Evolutionary conservation across 108 stramenopile genomes (phyloP).

Genomic region (Phaeodactylum tricornutum): DNA sequence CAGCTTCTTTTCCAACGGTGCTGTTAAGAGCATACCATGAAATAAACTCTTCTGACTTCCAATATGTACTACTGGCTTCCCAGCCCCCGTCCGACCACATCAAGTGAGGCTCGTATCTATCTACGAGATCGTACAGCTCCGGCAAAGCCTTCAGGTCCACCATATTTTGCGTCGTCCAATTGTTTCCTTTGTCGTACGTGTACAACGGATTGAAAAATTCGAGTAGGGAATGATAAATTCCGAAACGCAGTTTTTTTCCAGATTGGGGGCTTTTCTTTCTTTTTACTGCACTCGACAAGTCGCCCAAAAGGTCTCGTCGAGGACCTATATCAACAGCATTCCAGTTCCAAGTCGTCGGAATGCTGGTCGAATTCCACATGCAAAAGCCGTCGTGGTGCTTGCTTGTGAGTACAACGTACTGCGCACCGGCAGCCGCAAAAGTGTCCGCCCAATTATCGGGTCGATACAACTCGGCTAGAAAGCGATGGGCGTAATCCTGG

Average conservation of each 20-base stretch:
- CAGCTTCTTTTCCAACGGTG: constrained; percentile 20
- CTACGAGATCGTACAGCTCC: constrained; percentile 31
- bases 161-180: constrained; percentile 20
- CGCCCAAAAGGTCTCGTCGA: constrained; percentile 28
- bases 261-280: constrained; percentile 8
- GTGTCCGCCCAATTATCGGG: constrained; percentile 24
- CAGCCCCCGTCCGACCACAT: constrained; percentile 41
- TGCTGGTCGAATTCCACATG: constrained; percentile 24
- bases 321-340: constrained; percentile 38
- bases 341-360: constrained; percentile 36
- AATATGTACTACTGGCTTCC: constrained; percentile 19
- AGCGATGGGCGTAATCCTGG: constrained; percentile 31
- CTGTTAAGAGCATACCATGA: constrained; percentile 27
- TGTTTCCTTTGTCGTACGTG: constrained; percentile 16
- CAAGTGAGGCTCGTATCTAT: constrained; percentile 28
- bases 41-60: constrained; percentile 27
- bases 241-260: constrained; percentile 14
- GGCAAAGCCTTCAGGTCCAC: constrained; percentile 26
- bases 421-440: constrained; percentile 28
- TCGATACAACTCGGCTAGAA: constrained; percentile 6
- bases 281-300: constrained; percentile 23
- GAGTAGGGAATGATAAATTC: constrained; percentile 29
- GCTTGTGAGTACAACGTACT: constrained; percentile 39
- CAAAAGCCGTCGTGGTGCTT: constrained; percentile 46
- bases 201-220: constrained; percentile 40